Conservation (phyloP, 164 flowering plant genomes). For the Vitis riparia region DNA sequence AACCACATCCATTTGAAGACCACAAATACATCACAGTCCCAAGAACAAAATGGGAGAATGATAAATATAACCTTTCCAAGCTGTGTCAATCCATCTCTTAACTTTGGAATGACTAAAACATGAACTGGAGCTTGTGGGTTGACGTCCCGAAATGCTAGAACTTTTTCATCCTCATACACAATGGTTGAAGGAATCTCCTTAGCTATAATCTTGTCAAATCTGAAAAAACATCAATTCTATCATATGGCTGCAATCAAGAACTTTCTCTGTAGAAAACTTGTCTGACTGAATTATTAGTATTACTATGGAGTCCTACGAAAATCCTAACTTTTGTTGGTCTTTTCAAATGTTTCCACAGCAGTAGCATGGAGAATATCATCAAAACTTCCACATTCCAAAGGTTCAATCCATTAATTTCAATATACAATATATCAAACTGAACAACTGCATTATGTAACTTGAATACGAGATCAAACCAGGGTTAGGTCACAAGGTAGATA, state of each 20-base stretch:
- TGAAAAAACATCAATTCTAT: conserved; percentile 18
- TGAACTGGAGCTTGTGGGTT: conserved; percentile 94
- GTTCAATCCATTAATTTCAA: no score
- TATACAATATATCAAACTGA: no score
- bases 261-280: no score
- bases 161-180: conserved; percentile 92
- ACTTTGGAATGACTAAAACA: conserved; percentile 83
- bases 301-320: no score
- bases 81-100: conserved; percentile 75
- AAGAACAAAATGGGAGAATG: neutral
- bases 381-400: no score
- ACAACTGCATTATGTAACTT: neutral
- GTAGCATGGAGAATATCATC: no score
- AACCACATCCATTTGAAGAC: neutral
- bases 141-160: conserved; percentile 85
- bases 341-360: no score
- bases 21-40: neutral
- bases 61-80: conserved; percentile 63
- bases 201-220: conserved; percentile 93
- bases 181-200: conserved; percentile 88
- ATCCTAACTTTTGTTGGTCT: no score
- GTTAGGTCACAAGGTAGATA: conserved; percentile 20
- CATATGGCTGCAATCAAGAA: no score
- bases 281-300: no score
- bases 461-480: conserved; percentile 19